These are phyloP conservation scores for Nemania serpens DNA, from an alignment of 2,329 filamentous ascomycete genomes.

Conservation along the genomic window DNA sequence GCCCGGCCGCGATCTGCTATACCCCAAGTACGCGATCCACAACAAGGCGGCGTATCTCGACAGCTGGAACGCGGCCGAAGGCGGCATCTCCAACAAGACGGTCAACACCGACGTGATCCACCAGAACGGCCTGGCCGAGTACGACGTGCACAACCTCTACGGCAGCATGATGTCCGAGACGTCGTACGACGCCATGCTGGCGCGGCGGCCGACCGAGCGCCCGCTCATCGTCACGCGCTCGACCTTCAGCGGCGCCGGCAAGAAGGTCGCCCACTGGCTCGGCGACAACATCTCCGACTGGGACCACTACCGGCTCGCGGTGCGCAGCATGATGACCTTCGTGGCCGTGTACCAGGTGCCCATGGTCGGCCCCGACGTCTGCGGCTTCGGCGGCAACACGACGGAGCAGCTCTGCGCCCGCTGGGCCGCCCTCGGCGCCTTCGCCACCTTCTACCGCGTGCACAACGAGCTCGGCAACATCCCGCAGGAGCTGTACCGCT, in stretches of 20 bases:
- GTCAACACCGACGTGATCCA: slow-evolving; percentile 71
- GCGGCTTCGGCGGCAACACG: slow-evolving; percentile 72
- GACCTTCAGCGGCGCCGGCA: slow-evolving; percentile 74
- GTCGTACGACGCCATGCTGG: slow-evolving; percentile 68
- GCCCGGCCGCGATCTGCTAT: slow-evolving; percentile 65
- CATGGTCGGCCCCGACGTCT: slow-evolving; percentile 75
- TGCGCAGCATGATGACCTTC: slow-evolving; percentile 64
- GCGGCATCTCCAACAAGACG: slow-evolving; percentile 60
- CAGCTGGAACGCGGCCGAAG: slow-evolving; percentile 48
- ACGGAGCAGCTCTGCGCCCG: slow-evolving; percentile 72
- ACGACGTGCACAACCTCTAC: slow-evolving; percentile 79
- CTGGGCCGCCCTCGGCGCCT: slow-evolving; percentile 76
- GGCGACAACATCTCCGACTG: slow-evolving; percentile 63
- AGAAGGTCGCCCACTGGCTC: slow-evolving; percentile 65
- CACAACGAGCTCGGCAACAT: slow-evolving; percentile 62
- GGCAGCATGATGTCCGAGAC: slow-evolving; percentile 75
- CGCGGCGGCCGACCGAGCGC: slow-evolving; percentile 64
- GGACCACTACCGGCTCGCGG: slow-evolving; percentile 62
- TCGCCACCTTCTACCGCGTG: slow-evolving; percentile 76
- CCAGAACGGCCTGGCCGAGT: slow-evolving; percentile 68
- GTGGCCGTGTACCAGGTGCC: slow-evolving; percentile 69
- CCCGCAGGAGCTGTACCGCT: slow-evolving; percentile 75
- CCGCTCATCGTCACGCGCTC: slow-evolving; percentile 76
- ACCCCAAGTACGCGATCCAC: slow-evolving; percentile 67
- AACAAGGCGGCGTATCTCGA: slow-evolving; percentile 59